Percentiles rank a stretch among this genome's conserved stretches.
Conservation (phyloP, 257 asterid genomes). For the Catharanthus roseus region DNA sequence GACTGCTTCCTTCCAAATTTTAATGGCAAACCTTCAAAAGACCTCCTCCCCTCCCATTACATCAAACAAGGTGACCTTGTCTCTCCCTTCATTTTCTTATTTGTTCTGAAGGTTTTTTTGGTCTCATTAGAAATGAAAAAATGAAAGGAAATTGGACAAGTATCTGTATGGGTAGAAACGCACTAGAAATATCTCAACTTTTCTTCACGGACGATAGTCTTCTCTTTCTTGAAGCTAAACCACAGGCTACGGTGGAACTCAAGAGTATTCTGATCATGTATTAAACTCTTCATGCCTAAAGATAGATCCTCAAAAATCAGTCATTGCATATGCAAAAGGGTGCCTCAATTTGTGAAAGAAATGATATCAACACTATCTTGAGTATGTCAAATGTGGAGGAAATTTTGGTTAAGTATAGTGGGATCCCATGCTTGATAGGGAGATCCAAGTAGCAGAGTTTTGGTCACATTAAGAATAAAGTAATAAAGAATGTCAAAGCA, state of each 20-base stretch:
- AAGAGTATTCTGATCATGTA: neutral
- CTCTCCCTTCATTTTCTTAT: neutral
- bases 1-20: neutral
- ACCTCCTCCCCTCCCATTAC: neutral
- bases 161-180: neutral
- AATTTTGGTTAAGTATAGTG: neutral
- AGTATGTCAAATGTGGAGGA: neutral
- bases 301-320: neutral
- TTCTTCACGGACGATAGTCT: neutral
- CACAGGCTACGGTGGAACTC: neutral
- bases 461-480: neutral
- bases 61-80: neutral
- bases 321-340: neutral
- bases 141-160: neutral
- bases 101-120: neutral
- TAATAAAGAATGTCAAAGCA: neutral
- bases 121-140: neutral
- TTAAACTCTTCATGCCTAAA: neutral
- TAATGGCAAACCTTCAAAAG: neutral
- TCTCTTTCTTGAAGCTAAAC: neutral
- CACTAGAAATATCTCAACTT: neutral
- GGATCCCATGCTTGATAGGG: neutral
- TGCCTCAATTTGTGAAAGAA: neutral
- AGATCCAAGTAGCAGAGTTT: neutral
- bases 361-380: neutral